These are phyloP conservation scores for Saitoella complicata DNA, from an alignment of 805 yeast genomes.

Conservation along the genomic window DNA sequence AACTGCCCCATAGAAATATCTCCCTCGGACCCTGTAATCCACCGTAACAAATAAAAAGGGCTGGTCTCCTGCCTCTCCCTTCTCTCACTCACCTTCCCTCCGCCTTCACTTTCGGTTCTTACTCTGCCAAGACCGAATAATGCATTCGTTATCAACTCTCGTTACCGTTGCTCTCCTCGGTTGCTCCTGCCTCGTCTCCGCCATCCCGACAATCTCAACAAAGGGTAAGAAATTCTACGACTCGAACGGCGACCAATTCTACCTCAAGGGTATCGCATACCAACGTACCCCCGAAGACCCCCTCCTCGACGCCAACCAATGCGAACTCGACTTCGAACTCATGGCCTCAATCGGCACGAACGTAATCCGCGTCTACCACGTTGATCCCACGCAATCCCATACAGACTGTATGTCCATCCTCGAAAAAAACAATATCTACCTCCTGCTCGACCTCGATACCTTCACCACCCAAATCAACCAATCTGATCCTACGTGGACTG, in stretches of 20 bases:
- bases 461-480: constrained; percentile 66
- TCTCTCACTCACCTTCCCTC: no score
- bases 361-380: constrained; percentile 47
- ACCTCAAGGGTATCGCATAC: background rate
- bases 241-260: background rate
- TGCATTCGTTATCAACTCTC: no score
- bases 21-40: no score
- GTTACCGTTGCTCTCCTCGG: no score
- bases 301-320: constrained; percentile 47
- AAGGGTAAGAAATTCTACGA: no score
- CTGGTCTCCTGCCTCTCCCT: no score
- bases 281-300: constrained; percentile 32
- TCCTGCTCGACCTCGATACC: constrained; percentile 68
- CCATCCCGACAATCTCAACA: no score
- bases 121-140: no score
- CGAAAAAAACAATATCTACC: constrained; percentile 82
- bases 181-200: no score
- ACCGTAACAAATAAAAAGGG: no score
- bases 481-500: constrained; percentile 53
- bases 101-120: no score
- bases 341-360: constrained; percentile 72
- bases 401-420: constrained; percentile 68
- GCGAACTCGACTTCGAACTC: constrained; percentile 66
- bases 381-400: constrained; percentile 5
- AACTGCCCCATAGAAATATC: no score